Evolutionary conservation across 306 rosid genomes (phyloP).

Genomic region (Vachellia collinsii): DNA sequence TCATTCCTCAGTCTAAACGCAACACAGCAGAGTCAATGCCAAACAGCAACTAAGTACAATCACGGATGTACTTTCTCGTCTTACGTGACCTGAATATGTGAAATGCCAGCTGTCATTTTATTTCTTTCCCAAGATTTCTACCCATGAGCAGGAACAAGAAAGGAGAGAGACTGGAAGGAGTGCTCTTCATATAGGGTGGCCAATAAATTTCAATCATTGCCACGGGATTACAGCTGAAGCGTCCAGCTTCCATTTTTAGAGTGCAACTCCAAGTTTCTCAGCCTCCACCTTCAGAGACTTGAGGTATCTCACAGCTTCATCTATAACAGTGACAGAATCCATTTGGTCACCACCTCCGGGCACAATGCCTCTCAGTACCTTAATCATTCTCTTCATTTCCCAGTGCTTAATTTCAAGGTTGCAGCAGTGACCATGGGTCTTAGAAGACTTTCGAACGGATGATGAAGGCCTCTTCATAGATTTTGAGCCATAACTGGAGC

Average conservation of each 20-base stretch:
- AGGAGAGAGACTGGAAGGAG: constrained; percentile 15
- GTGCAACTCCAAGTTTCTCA: constrained; percentile 66
- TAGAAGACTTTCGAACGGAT: constrained; percentile 48
- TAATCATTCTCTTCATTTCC: constrained; percentile 88
- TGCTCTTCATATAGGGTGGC: constrained; percentile 8
- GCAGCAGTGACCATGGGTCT: constrained; percentile 44
- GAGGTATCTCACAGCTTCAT: constrained; percentile 89
- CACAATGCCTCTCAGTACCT: constrained; percentile 67
- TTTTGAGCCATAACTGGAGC: constrained; percentile 64
- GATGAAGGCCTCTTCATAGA: constrained; percentile 56
- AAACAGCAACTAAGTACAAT: constrained; percentile 33
- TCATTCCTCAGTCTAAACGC: constrained; percentile 24
- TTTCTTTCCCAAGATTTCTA: constrained; percentile 40
- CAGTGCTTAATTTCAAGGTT: constrained; percentile 55
- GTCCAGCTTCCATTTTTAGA: constrained; percentile 40
- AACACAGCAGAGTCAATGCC: constrained; percentile 23
- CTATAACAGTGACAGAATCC: constrained; percentile 70
- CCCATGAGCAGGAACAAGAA: constrained; percentile 5
- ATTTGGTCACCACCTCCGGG: constrained; percentile 84
- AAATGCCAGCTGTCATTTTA: constrained; percentile 44
- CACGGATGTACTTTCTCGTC: constrained; percentile 24
- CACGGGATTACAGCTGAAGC: not conserved
- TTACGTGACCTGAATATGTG: constrained; percentile 36
- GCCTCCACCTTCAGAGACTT: constrained; percentile 92
- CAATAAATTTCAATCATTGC: constrained; percentile 18